Evolutionary conservation across 176 grass and related monocot species (phyloP).

Genomic region (Sorghum bicolor): DNA sequence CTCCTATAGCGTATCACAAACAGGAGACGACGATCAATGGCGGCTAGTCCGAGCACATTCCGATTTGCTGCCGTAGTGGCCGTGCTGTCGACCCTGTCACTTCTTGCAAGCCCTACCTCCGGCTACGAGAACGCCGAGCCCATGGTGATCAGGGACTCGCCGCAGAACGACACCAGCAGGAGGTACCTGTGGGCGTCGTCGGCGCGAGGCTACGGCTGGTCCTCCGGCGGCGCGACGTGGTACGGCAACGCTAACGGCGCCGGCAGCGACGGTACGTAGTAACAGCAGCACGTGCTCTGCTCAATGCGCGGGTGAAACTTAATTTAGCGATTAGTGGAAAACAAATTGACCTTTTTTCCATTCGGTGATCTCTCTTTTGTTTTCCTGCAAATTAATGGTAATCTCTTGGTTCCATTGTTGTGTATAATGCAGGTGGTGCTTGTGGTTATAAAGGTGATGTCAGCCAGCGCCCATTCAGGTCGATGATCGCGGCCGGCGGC

Average conservation of each 20-base stretch:
- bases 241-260: slow-evolving; percentile 67
- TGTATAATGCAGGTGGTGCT: slow-evolving; percentile 50
- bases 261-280: slow-evolving; percentile 53
- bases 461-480: slow-evolving; percentile 45
- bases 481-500: slow-evolving; percentile 59
- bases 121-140: neutral
- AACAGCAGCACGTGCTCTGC: neutral
- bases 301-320: neutral
- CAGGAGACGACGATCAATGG: slow-evolving; percentile 8
- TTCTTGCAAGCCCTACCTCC: slow-evolving; percentile 20
- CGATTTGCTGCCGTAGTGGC: neutral
- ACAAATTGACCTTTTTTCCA: neutral
- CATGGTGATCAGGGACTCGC: neutral
- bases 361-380: neutral
- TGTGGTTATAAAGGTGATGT: slow-evolving; percentile 66
- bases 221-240: slow-evolving; percentile 72
- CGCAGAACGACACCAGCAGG: slow-evolving; percentile 4
- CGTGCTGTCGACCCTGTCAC: neutral
- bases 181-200: neutral
- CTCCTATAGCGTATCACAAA: neutral
- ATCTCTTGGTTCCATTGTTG: too few relatives aligned
- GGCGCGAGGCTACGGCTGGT: slow-evolving; percentile 39
- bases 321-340: neutral
- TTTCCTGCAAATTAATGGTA: too few relatives aligned
- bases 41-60: neutral